phyloP scores from a whole-genome alignment of 306 rosid species.

The Albizia julibrissin region DNA sequence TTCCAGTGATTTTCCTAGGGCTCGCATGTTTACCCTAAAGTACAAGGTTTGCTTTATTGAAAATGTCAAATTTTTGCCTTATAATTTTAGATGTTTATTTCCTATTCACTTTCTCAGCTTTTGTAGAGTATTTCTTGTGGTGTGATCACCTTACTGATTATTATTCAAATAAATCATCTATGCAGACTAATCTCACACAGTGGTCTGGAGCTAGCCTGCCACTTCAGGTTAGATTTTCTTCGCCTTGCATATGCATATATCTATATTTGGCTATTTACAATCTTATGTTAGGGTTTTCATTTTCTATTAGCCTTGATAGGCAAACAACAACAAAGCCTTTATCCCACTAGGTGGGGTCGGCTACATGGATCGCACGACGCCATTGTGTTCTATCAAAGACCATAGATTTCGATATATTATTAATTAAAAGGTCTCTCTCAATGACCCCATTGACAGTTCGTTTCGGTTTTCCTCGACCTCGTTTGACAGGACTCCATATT shows the following conservation, averaged over 20 bases:
- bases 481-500: too few species aligned
- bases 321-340: too few species aligned
- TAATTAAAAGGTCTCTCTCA: too few species aligned
- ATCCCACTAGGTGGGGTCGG: too few species aligned
- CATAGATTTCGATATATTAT: too few species aligned
- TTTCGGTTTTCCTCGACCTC: too few species aligned
- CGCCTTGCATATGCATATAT: background rate
- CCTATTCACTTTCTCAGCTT: constrained; percentile 12
- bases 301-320: constrained; percentile 18
- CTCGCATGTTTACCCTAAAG: constrained; percentile 83
- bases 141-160: constrained; percentile 36
- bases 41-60: constrained; percentile 70
- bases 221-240: constrained; percentile 70
- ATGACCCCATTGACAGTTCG: too few species aligned
- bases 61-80: constrained; percentile 30
- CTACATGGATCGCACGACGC: too few species aligned
- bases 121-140: constrained; percentile 21
- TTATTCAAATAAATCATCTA: constrained; percentile 36
- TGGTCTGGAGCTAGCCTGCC: constrained; percentile 99
- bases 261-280: constrained; percentile 11
- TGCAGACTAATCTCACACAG: constrained; percentile 94
- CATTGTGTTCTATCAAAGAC: too few species aligned
- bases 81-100: constrained; percentile 27
- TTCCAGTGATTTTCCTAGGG: constrained; percentile 79
- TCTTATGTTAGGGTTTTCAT: constrained; percentile 7